Evolutionary conservation across 371 early-diverging fungal genomes (phyloP), one percentile per base, ranked within the genome.

Genomic region (Lichtheimia hyalospora): DNA sequence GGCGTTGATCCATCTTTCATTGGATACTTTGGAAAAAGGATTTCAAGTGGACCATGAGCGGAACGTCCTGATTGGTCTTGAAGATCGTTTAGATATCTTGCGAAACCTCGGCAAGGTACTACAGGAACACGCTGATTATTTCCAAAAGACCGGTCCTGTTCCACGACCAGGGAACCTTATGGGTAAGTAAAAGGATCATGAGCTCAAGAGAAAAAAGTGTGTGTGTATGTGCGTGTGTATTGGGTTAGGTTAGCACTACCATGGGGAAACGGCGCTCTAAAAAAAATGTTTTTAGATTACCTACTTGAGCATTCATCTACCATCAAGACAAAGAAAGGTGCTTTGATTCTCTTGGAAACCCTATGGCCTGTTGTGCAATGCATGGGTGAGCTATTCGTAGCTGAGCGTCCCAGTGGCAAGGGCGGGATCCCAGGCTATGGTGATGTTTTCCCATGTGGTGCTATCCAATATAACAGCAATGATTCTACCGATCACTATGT

Each of bases 151-250:
- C 49, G 64, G 54, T 14, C 54, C 71, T 60, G 72, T 77, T 50
- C 75, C 85, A 48, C 77, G 96, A 40, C 96, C 96, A 10, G 96
- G 96, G 28, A 88, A 89, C 69, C 81, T 96, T 70, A 75, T 93
- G 66, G 90, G 89, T 84, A 52, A 3, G 21, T 21, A 46, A 46
- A n/a, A 5, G 46, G 46, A 21, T 34, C 34, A 34, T 34, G 34
- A 8, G 34, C 3, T 3, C 5, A 25, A 25, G 34, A 34, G 7
- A 27, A 27, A 27, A 27, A 27, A 4, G 27, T 27, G 27, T 3
- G 7, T 3, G 27, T n/a, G n/a, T n/a, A n/a, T n/a, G n/a, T n/a
- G 5, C 34, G 10, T 34, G 34, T 34, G 34, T 34, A 34, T 34
- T 39, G 42, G 27, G 42, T 46, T 1, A 57, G 39, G 53, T 53